phyloP scores from a whole-genome alignment of 2,329 filamentous ascomycete genomes.

The Bipolaris oryzae region DNA sequence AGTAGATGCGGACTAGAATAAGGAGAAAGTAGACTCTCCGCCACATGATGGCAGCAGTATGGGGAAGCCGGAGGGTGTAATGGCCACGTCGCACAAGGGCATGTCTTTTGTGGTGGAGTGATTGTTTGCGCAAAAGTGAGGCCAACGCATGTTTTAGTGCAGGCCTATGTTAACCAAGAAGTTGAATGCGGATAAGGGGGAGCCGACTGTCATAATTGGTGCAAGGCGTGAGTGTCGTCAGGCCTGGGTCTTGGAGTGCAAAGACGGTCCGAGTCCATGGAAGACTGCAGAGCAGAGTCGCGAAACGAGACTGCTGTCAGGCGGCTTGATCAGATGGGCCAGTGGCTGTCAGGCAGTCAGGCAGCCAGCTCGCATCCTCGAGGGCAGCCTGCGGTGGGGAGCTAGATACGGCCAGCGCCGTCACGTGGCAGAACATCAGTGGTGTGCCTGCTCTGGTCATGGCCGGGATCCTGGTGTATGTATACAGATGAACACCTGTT shows the following conservation, averaged over 20 bases:
- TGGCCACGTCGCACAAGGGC: slow-evolving; percentile 32
- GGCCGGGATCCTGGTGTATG: not conserved
- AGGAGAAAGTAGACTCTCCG: slow-evolving; percentile 85
- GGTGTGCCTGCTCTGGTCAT: not conserved
- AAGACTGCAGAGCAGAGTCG: slow-evolving; percentile 14
- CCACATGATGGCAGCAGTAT: slow-evolving; percentile 70
- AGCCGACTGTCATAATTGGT: slow-evolving; percentile 11
- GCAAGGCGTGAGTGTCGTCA: slow-evolving; percentile 6
- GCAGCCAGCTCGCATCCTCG: slow-evolving; percentile 24
- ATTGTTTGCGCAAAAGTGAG: slow-evolving; percentile 19
- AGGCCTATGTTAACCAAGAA: slow-evolving; percentile 31
- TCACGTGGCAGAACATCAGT: slow-evolving; percentile 9
- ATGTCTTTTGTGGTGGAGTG: slow-evolving; percentile 36
- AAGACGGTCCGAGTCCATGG: slow-evolving; percentile 22
- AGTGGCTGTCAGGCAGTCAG: slow-evolving; percentile 23
- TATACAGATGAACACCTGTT: too few relatives aligned
- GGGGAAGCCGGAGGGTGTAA: slow-evolving; percentile 20
- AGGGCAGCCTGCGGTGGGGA: slow-evolving; percentile 8
- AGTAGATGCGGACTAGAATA: slow-evolving; percentile 86
- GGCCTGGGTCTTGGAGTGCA: slow-evolving; percentile 13
- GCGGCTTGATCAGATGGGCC: slow-evolving; percentile 28
- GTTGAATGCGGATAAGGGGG: slow-evolving; percentile 35
- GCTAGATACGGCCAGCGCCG: slow-evolving; percentile 8
- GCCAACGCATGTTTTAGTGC: slow-evolving; percentile 31
- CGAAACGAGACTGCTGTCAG: slow-evolving; percentile 19